A percentile compares a stretch with the other conserved stretches of the same genome.
Conservation (phyloP, 2,329 filamentous ascomycete genomes). For the Aspergillus floridensis region DNA sequence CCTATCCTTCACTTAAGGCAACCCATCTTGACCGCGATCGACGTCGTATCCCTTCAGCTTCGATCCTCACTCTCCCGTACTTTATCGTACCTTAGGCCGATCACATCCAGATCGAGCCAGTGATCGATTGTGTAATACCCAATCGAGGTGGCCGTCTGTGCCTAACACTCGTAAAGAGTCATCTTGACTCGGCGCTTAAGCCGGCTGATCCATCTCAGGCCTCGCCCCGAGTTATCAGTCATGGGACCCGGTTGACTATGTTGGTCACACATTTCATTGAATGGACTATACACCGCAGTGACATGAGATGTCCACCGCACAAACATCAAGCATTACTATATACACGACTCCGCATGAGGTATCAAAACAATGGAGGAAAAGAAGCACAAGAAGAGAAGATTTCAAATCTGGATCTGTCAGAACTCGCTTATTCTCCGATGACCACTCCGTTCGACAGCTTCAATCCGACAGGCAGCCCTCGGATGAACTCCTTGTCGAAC, state of each 20-base stretch:
- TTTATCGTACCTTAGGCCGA: background rate
- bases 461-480: conserved; percentile 49
- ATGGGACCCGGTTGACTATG: background rate
- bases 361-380: background rate
- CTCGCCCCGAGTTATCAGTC: background rate
- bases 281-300: background rate
- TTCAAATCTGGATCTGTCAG: background rate
- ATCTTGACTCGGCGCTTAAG: background rate
- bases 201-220: background rate
- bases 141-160: background rate
- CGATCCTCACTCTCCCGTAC: background rate
- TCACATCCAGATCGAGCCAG: background rate
- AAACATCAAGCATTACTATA: background rate
- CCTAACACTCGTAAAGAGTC: background rate
- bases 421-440: conserved; percentile 27
- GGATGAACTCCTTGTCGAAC: conserved; percentile 42
- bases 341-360: background rate
- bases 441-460: conserved; percentile 33
- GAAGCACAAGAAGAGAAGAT: background rate
- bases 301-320: background rate
- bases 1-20: background rate
- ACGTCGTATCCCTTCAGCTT: background rate
- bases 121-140: background rate
- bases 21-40: background rate
- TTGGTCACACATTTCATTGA: background rate